Base-by-base conservation (phyloP, 1,139 yeast genomes). In the Candida frijolesensis region DNA sequence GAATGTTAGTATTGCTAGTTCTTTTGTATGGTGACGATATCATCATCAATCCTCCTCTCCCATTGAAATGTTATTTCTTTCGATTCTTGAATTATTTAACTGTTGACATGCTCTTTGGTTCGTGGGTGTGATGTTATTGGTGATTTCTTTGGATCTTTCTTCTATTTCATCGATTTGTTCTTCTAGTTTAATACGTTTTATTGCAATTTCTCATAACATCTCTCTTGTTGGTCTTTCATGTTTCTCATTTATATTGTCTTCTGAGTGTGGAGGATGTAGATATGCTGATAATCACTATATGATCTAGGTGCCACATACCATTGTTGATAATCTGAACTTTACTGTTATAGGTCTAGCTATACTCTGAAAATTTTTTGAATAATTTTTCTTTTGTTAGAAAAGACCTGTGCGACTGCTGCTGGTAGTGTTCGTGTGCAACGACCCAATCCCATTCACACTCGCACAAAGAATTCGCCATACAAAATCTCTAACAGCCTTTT, bases 301-400 rank as follows among this genome's bases (percentile, higher is more conserved):
- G 38, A 27, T 37, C 22, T 37, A 15, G 18, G 42, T 38, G 9
- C n/a, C 40, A 56, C 60, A 55, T 57, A 57, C 60, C 60, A 57
- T 57, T 57, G 52, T 57, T 54, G 53, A 48, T 54, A 47, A 40
- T 50, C 35, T 51, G 53, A 33, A 47, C 44, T 43, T 44, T n/a
- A 32, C 27, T 44, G 43, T 42, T 16, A 35, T 14, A 39, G 22
- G 37, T 42, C 27, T 42, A 37, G 14, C 22, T 25, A 25, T 27
- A 43, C 27, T 32, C 43, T 46, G 50, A 48, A 50, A 52, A 52
- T 44, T 47, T 51, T 50, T 45, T 39, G 49, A 42, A 33, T 33
- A 33, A 33, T 42, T 25, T 51, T 47, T 45, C 35, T 42, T 42
- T 42, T 44, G 25, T 44, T 37, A 37, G 40, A 37, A 37, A 37